Conservation (phyloP, 2,329 filamentous ascomycete genomes). For the Calonectria crousiana region DNA sequence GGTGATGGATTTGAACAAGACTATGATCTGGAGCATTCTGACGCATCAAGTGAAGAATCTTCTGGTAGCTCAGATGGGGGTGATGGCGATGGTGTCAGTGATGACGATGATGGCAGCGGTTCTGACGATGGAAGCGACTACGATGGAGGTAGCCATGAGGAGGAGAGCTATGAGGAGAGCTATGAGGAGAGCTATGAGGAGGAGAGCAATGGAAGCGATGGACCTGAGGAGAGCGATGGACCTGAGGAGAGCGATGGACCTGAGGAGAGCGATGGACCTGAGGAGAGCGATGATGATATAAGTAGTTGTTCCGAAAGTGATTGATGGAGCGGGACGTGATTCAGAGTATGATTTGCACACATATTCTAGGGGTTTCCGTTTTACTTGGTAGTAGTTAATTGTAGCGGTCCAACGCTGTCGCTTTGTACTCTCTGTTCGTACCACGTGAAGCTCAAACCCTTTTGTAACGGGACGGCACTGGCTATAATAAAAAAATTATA, state of each 20-base stretch:
- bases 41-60: too few species aligned
- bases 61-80: neutral
- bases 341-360: neutral
- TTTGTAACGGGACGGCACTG: too few species aligned
- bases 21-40: neutral
- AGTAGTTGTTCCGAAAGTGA: neutral
- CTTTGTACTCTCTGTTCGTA: neutral
- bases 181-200: too few species aligned
- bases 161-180: neutral
- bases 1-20: neutral
- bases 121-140: neutral
- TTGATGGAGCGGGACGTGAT: neutral
- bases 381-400: neutral
- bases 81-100: too few species aligned
- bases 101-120: neutral
- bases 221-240: neutral
- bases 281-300: neutral
- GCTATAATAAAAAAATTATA: too few species aligned
- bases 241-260: too few species aligned
- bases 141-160: neutral
- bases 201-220: neutral
- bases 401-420: neutral
- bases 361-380: neutral
- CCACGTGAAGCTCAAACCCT: too few species aligned
- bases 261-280: neutral